Conservation (phyloP, 2,329 filamentous ascomycete genomes). For the Verticillium albo-atrum region DNA sequence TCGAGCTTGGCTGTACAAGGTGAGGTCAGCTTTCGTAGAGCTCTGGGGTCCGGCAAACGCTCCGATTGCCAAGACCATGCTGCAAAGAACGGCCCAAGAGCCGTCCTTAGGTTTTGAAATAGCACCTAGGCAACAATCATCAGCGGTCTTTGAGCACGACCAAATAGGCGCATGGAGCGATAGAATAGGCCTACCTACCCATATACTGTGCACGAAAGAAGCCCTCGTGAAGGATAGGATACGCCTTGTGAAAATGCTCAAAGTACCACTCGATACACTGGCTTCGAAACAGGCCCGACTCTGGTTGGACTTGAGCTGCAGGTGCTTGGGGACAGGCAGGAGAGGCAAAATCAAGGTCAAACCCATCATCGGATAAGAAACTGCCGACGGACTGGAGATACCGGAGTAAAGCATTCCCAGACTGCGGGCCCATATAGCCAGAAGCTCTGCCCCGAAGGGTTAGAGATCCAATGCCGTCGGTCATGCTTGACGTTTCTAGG, state of each 20-base stretch:
- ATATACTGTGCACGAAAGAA: not conserved
- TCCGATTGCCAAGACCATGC: not conserved
- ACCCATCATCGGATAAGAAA: not conserved
- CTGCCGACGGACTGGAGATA: not conserved
- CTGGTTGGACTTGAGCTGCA: no score
- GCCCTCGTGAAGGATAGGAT: not conserved
- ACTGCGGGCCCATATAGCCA: constrained; percentile 1
- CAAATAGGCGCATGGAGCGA: no score
- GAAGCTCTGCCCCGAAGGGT: not conserved
- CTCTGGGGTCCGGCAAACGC: not conserved
- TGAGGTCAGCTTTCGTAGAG: not conserved
- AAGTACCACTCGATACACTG: not conserved
- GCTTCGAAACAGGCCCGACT: not conserved
- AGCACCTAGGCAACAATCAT: not conserved
- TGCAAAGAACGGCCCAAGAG: not conserved
- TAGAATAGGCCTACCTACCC: not conserved
- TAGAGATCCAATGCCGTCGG: not conserved
- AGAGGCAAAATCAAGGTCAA: not conserved
- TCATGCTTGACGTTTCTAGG: not conserved
- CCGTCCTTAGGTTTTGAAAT: not conserved
- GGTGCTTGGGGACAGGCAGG: not conserved
- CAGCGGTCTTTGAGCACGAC: no score
- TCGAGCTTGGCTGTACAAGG: not conserved
- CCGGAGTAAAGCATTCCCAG: not conserved
- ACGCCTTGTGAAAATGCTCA: not conserved